Evolutionary conservation across 139 green algal species (phyloP).

Genomic region (Coelastrella sp.): DNA sequence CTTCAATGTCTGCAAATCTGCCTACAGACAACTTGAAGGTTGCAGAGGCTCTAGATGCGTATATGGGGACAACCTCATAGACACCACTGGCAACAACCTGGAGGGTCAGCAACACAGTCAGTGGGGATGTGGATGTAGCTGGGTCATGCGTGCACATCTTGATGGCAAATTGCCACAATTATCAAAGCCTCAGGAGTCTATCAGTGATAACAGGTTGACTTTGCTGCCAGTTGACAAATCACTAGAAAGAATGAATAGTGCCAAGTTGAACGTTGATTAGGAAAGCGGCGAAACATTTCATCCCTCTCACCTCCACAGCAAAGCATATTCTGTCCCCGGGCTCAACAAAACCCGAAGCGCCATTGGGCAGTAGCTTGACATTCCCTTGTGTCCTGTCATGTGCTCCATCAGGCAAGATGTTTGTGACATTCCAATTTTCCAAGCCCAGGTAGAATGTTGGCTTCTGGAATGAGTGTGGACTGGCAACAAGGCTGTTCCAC

Average conservation of each 20-base stretch:
- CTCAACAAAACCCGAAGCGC: slow-evolving; percentile 4
- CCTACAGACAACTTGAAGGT: slow-evolving; percentile 24
- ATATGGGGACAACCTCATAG: slow-evolving; percentile 24
- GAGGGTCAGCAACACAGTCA: too few relatives aligned
- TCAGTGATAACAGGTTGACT: background rate
- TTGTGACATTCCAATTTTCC: slow-evolving; percentile 6
- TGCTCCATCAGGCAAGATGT: slow-evolving; percentile 27
- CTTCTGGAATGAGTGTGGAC: slow-evolving; percentile 44
- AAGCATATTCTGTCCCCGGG: slow-evolving; percentile 26
- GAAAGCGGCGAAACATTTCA: background rate
- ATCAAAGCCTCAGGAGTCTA: background rate
- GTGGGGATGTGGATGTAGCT: too few relatives aligned
- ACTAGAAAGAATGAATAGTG: background rate
- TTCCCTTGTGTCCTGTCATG: slow-evolving; percentile 22
- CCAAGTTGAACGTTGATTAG: background rate
- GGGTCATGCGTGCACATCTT: too few relatives aligned
- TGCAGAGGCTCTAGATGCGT: background rate
- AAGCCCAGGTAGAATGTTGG: slow-evolving; percentile 38
- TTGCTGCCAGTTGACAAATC: background rate
- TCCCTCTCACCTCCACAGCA: background rate
- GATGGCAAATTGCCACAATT: too few relatives aligned
- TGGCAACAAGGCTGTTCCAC: slow-evolving; percentile 20
- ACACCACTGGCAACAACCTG: slow-evolving; percentile 9
- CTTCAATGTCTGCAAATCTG: background rate
- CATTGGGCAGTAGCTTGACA: slow-evolving; percentile 33